These are phyloP conservation scores for Chaetomium cochliodes DNA, from an alignment of 495 filamentous ascomycete species.

Conservation along the genomic window DNA sequence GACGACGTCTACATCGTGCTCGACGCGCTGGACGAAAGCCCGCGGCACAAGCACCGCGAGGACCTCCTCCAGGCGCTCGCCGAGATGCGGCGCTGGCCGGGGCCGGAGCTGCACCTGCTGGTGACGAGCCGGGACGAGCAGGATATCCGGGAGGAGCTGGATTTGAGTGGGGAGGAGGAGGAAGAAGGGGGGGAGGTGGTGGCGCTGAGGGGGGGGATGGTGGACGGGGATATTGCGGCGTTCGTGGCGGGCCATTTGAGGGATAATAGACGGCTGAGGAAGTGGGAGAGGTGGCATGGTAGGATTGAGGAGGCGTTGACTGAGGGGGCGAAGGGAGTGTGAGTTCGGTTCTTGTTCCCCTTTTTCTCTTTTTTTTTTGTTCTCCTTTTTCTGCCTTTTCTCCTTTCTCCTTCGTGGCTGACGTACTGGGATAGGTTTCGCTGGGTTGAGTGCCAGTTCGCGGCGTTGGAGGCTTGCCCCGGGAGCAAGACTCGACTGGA, in stretches of 20 bases:
- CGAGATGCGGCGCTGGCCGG: slow-evolving; percentile 10
- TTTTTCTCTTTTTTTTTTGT: no score
- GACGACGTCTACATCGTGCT: slow-evolving; percentile 9
- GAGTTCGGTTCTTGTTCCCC: neutral
- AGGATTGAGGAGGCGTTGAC: slow-evolving; percentile 9
- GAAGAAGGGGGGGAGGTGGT: neutral
- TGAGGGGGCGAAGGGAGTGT: slow-evolving; percentile 7
- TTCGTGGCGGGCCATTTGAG: slow-evolving; percentile 19
- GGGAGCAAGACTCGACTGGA: slow-evolving; percentile 12
- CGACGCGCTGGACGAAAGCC: slow-evolving; percentile 17
- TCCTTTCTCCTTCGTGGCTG: no score
- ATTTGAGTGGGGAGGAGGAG: neutral
- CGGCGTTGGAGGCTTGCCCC: slow-evolving; percentile 1
- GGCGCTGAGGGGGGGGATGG: neutral
- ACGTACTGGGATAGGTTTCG: slow-evolving; percentile 3
- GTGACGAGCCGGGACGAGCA: slow-evolving; percentile 6
- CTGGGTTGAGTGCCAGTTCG: slow-evolving; percentile 19
- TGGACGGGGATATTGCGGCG: slow-evolving; percentile 17
- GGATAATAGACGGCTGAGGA: neutral
- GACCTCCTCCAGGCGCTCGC: neutral
- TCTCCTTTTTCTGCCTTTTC: no score
- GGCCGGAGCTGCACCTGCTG: slow-evolving; percentile 11
- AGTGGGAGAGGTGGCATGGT: slow-evolving; percentile 1
- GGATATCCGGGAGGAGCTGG: slow-evolving; percentile 5
- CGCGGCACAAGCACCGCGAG: slow-evolving; percentile 7